Evolutionary conservation across 2,329 filamentous ascomycete genomes (phyloP), one percentile per base, ranked within the genome.

Genomic region (Ophiostoma ulmi): DNA sequence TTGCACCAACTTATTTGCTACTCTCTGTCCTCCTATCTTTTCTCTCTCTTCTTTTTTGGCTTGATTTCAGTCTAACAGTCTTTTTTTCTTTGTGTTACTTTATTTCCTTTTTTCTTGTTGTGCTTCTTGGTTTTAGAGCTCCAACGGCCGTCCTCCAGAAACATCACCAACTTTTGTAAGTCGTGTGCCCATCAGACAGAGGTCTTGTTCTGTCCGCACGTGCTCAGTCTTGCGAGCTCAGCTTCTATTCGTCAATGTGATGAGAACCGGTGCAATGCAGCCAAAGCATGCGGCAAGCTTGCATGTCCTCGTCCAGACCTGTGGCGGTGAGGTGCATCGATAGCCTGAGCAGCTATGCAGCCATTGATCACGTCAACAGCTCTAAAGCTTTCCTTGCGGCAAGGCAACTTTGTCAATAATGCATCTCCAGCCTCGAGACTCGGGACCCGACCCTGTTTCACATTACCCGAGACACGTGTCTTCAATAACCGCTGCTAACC

Each of bases 311-410:
- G 35, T 14, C 36, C 17, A n/a, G 14, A 55, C 10, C 69, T n/a
- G 36, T 68, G 55, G 69, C 69, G 55, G 66, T 70, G 69, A 68
- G 66, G 48, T 26, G 66, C 52, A 39, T n/a, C 69, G 52, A 38
- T 10, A 63, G 67, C 64, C 38, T 38, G 31, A 11, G 1, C 36
- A 65, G 63, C 63, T 14, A 38, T 17, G 3, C 7, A 22, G 63
- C 63, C 63, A 65, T 65, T 65, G 63, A 26, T 36, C 63, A 22
- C 52, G 44, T 7, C 38, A 63, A 14, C 36, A 36, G 31, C 61
- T 38, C 17, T 64, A 0, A 36, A 36, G 61, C 35, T 38, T 38
- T 5, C 26, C 61, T 10, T 48, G 44, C 44, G 17, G 17, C 44
- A 48, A 20, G 17, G 17, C 44, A 20, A 17, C 44, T 39, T 10